Conservation (phyloP, 768 basidiomycete species). For the Naganishia antarctica region DNA sequence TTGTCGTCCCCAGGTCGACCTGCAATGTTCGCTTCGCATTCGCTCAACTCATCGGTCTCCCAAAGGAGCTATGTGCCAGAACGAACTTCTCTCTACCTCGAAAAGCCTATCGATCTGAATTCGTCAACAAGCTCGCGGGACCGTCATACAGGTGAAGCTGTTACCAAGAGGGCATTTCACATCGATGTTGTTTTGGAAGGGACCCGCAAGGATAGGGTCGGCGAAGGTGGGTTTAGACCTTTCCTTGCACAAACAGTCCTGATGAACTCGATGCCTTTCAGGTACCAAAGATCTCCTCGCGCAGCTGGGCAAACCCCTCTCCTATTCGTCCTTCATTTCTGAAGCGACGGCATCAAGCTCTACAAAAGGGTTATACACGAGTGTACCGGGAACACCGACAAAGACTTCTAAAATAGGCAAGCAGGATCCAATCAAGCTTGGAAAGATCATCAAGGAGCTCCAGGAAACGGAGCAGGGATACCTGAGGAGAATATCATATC, state of each 20-base stretch:
- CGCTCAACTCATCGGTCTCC: background rate
- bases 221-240: conserved; percentile 49
- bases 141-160: conserved; percentile 41
- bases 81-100: background rate
- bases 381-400: conserved; percentile 58
- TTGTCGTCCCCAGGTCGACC: conserved; percentile 8
- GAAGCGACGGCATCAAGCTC: conserved; percentile 26
- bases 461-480: conserved; percentile 85
- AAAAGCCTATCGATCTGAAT: conserved; percentile 43
- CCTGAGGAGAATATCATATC: conserved; percentile 69
- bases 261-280: conserved; percentile 40
- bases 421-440: conserved; percentile 23
- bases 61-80: background rate
- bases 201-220: conserved; percentile 62
- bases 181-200: conserved; percentile 86
- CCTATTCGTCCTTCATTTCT: conserved; percentile 25
- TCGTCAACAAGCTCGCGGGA: conserved; percentile 41
- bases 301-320: conserved; percentile 37
- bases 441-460: conserved; percentile 74
- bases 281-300: conserved; percentile 36
- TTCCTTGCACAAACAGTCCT: conserved; percentile 58
- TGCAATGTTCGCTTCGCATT: conserved; percentile 5
- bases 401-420: conserved; percentile 53
- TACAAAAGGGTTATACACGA: background rate
- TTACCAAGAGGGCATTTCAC: conserved; percentile 78